These are phyloP conservation scores for Staphylotrichum longicolle DNA, from an alignment of 495 filamentous ascomycete genomes.

Conservation along the genomic window DNA sequence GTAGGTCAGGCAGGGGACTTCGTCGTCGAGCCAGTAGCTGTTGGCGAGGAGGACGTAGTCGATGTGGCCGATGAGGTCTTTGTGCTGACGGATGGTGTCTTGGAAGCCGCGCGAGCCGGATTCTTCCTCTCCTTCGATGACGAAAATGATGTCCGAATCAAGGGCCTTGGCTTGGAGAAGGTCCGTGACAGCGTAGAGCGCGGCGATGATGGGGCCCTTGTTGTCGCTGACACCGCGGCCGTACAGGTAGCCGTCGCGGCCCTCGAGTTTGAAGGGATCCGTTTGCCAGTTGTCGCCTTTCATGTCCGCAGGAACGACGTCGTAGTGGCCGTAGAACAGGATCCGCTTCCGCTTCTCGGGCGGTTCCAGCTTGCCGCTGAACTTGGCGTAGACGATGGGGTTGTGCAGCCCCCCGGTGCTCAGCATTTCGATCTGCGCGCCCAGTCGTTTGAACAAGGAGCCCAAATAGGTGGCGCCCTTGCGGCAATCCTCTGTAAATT, in stretches of 20 bases:
- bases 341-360: constrained; percentile 69
- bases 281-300: constrained; percentile 75
- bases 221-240: constrained; percentile 97
- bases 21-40: constrained; percentile 97
- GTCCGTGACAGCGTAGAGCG: constrained; percentile 88
- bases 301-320: constrained; percentile 91
- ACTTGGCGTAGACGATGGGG: constrained; percentile 86
- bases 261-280: constrained; percentile 81
- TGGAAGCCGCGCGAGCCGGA: constrained; percentile 87
- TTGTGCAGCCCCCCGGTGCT: constrained; percentile 70
- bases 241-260: constrained; percentile 89
- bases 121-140: constrained; percentile 97
- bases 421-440: constrained; percentile 82
- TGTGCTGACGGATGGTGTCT: constrained; percentile 70
- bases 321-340: constrained; percentile 97
- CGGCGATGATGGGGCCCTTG: constrained; percentile 91
- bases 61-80: constrained; percentile 79
- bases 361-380: constrained; percentile 63
- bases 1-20: constrained; percentile 92
- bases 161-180: constrained; percentile 73
- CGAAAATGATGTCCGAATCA: constrained; percentile 81
- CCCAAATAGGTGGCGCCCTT: constrained; percentile 88
- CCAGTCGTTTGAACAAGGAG: constrained; percentile 83
- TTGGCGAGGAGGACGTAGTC: constrained; percentile 95
- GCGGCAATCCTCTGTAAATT: constrained; percentile 85